Percentiles rank a stretch among this genome's conserved stretches.
Conservation (phyloP, 2,329 filamentous ascomycete genomes). For the Aureobasidium mangrovei region DNA sequence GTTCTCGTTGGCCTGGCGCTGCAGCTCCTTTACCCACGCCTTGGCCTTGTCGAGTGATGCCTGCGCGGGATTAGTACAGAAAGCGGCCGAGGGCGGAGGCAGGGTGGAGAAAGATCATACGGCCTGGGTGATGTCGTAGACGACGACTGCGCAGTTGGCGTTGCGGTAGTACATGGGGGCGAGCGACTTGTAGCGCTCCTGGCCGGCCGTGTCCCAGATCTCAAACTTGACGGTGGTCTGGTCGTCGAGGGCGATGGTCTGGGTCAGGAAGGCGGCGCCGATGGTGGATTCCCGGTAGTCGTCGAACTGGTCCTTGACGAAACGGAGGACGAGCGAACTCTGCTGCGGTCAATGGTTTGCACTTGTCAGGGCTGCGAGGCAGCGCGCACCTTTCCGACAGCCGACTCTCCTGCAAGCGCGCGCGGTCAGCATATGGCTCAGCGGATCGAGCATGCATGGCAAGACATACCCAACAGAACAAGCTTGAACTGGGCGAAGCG, state of each 20-base stretch:
- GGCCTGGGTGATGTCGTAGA: slow-evolving; percentile 98
- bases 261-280: slow-evolving; percentile 95
- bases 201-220: slow-evolving; percentile 98
- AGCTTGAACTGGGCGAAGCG: slow-evolving; percentile 99
- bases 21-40: slow-evolving; percentile 97
- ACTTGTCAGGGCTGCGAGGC: slow-evolving; percentile 16
- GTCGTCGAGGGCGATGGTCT: slow-evolving; percentile 97
- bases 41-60: slow-evolving; percentile 97
- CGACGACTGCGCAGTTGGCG: slow-evolving; percentile 97
- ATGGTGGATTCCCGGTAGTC: slow-evolving; percentile 96
- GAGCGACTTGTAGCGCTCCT: slow-evolving; percentile 97
- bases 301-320: slow-evolving; percentile 99
- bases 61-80: slow-evolving; percentile 38
- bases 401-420: slow-evolving; percentile 73
- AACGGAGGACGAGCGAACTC: slow-evolving; percentile 96
- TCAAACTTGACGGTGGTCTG: slow-evolving; percentile 99
- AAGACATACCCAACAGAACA: slow-evolving; percentile 80
- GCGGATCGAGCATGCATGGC: background rate
- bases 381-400: slow-evolving; percentile 66
- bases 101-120: slow-evolving; percentile 47
- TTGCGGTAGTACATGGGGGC: slow-evolving; percentile 99
- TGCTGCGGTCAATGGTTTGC: slow-evolving; percentile 30
- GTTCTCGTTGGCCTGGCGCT: slow-evolving; percentile 98
- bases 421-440: background rate
- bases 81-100: slow-evolving; percentile 2